These are phyloP conservation scores for Ailanthus altissimus DNA, from an alignment of 345 rosid genomes.

Conservation along the genomic window DNA sequence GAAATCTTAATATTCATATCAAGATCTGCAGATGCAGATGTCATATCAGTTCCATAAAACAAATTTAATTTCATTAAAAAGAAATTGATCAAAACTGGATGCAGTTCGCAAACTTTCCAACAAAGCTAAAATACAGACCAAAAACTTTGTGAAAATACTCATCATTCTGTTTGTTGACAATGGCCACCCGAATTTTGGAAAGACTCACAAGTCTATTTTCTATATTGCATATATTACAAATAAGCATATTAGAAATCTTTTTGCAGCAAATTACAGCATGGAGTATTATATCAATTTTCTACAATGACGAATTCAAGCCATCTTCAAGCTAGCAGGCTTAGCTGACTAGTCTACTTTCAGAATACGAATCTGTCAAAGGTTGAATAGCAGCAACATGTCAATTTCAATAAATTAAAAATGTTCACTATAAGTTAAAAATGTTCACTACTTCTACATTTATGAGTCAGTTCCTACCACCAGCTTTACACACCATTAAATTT, in stretches of 20 bases:
- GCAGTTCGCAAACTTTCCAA: not conserved
- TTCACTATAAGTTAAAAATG: not conserved
- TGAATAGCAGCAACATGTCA: not conserved
- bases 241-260: not conserved
- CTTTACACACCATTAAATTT: not conserved
- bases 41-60: not conserved
- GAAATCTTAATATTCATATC: not conserved
- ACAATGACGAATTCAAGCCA: not conserved
- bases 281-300: not conserved
- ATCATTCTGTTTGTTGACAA: not conserved
- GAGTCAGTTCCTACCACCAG: not conserved
- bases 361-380: not conserved
- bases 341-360: not conserved
- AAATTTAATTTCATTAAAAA: not conserved
- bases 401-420: not conserved
- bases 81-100: not conserved
- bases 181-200: not conserved
- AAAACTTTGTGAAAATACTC: not conserved
- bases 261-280: not conserved
- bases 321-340: not conserved
- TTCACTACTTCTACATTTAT: not conserved
- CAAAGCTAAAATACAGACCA: not conserved
- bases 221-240: not conserved
- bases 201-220: not conserved
- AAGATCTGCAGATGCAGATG: not conserved